Percentiles rank a stretch among this genome's conserved stretches.
These are phyloP conservation scores for Amyloporia xantha DNA, from an alignment of 768 basidiomycete species.

Conservation along the genomic window DNA sequence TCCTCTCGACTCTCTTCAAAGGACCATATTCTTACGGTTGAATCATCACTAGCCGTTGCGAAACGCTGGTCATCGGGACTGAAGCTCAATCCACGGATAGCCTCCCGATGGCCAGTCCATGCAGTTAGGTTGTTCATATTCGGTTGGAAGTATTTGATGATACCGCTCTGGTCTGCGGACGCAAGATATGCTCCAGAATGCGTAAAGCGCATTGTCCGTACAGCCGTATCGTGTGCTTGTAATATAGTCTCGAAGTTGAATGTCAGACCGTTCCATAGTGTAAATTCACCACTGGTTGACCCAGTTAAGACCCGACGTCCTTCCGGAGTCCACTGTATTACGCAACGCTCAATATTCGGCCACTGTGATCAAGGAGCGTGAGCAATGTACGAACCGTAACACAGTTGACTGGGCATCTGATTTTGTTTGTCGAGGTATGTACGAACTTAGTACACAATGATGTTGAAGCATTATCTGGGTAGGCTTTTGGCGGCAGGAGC, in stretches of 20 bases:
- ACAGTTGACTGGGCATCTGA: conserved; percentile 93
- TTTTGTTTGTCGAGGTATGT: conserved; percentile 98
- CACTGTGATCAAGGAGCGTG: conserved; percentile 1
- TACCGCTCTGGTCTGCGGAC: conserved; percentile 86
- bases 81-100: conserved; percentile 86
- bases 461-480: conserved; percentile 84
- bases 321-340: conserved; percentile 89
- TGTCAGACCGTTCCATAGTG: conserved; percentile 96
- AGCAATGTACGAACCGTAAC: conserved; percentile 62
- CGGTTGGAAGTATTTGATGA: conserved; percentile 98
- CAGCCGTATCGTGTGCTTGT: conserved; percentile 95
- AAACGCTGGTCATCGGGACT: conserved; percentile 89
- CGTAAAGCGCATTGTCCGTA: conserved; percentile 84
- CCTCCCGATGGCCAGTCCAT: conserved; percentile 94
- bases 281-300: conserved; percentile 96
- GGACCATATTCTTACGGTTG: conserved; percentile 90
- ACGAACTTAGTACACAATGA: conserved; percentile 96
- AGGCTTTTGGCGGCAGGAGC: conserved; percentile 93
- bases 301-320: conserved; percentile 90
- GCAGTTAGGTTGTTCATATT: conserved; percentile 98
- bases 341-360: background rate
- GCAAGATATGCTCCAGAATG: conserved; percentile 92
- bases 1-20: conserved; percentile 91
- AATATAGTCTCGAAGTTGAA: conserved; percentile 99
- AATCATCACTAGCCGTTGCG: conserved; percentile 94